phyloP scores from a whole-genome alignment of 352 stramenopile genomes.

The Phytophthora rubi region DNA sequence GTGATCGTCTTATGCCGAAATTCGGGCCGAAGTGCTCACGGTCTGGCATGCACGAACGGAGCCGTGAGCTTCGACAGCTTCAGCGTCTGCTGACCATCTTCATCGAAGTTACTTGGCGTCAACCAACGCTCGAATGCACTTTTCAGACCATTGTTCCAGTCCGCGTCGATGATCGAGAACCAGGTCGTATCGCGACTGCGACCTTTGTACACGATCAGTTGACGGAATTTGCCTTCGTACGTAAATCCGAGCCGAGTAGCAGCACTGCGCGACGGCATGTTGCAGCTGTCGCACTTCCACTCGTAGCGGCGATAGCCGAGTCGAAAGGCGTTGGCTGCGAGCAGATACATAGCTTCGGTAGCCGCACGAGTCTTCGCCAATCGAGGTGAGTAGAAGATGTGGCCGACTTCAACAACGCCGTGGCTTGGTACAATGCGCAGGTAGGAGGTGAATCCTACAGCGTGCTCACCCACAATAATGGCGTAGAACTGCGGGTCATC shows the following conservation, averaged over 20 bases:
- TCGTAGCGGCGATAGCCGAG: conserved; percentile 26
- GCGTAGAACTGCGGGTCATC: conserved; percentile 24
- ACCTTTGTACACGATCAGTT: conserved; percentile 20
- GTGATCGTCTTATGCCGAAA: no score
- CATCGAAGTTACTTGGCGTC: conserved; percentile 16
- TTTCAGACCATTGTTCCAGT: conserved; percentile 23
- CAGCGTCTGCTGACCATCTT: conserved; percentile 15
- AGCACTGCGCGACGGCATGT: conserved; percentile 14
- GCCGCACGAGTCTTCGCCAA: conserved; percentile 20
- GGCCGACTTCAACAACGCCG: conserved; percentile 17
- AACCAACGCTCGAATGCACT: conserved; percentile 16
- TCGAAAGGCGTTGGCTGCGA: conserved; percentile 20
- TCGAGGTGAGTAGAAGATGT: conserved; percentile 12
- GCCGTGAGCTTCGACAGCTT: conserved; percentile 20
- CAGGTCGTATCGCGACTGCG: conserved; percentile 24
- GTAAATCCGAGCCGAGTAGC: conserved; percentile 23
- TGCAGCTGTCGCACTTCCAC: conserved; percentile 29
- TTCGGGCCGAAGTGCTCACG: not conserved
- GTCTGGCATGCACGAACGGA: conserved; percentile 12
- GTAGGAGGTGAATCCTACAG: conserved; percentile 16
- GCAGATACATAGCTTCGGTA: conserved; percentile 22
- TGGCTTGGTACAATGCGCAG: conserved; percentile 14
- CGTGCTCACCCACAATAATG: conserved; percentile 20
- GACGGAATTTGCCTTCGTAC: conserved; percentile 25
- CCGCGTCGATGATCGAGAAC: conserved; percentile 28